Evolutionary conservation across 2,329 filamentous ascomycete species (phyloP), one percentile per base, ranked within the genome.

Genomic region (Chalaropsis thielavioides): DNA sequence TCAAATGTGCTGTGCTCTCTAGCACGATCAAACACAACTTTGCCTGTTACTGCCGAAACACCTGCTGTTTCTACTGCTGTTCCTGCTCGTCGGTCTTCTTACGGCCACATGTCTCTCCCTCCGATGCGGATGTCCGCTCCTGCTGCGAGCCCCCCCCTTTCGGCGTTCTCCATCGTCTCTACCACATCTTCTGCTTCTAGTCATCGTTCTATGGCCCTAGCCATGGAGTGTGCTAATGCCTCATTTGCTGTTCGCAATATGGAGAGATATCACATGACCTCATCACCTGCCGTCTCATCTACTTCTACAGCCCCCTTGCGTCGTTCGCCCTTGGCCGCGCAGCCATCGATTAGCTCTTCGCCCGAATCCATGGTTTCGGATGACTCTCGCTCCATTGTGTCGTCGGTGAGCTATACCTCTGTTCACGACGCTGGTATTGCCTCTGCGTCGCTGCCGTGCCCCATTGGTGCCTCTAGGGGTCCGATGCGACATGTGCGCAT

Each of bases 281-380:
- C 81, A 76, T 77, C 79, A 58, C 72, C 72, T 24, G 73, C 75
- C 15, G 74, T 75, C 66, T 76, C 76, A 3, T 79, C 80, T 3
- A 22, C 51, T 11, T 84, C 83, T 22, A 71, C 75, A 62, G 71
- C 69, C 61, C 75, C 77, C 1, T 74, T 76, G 44, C 83, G 83
- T 67, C 82, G 83, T 68, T 84, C 83, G 15, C 86, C 83, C 17
- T 79, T 86, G 67, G 83, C 83, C 72, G 84, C 80, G 71, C 84
- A 83, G 19, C 76, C 83, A 69, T 86, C 83, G 31, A 82, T 81
- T 38, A 80, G 81, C 41, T 86, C 84, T 67, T 86, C 84, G 35
- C 84, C 84, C 68, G 83, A 86, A 71, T 86, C 84, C 64, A 86
- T 86, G 83, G 75, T 86, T 58, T 86, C 84, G 67, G 84, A 86